Base-by-base conservation (phyloP, 768 basidiomycete species). In the Boletus pseudopeckii region DNA sequence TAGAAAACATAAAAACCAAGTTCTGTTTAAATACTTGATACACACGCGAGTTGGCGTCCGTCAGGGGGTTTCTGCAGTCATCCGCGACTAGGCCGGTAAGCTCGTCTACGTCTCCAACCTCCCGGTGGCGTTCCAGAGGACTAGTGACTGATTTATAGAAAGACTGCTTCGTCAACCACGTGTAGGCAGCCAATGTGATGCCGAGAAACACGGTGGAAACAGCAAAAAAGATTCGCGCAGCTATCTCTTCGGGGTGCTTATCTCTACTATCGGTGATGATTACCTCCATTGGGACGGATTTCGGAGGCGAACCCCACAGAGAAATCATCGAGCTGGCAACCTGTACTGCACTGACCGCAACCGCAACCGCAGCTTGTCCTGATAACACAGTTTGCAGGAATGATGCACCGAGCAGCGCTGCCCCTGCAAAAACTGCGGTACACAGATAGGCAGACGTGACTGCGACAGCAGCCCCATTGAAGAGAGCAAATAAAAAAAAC, bases 311-410 rank as follows among this genome's bases (percentile, higher is more conserved):
- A 13, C 75, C 73, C 74, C 74, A 76, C 15, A 88, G 72, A 9
- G 86, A 86, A 2, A 80, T 72, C 1, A 76, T 68, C 9, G 86
- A 79, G 54, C 89, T 84, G 33, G 84, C 56, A 8, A 92, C 78
- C 62, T 94, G 91, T 0, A 92, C 84, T 1, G 76, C 73, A 48
- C 90, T 91, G 56, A 94, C 84, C 1, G 82, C 84, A 13, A 95
- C 89, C 0, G 85, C 93, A 2, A 93, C 82, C 0, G 88, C 90
- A 1, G 88, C 92, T 70, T 94, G 90, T 11, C 91, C 92, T 3
- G 90, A 83, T 77, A 94, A 81, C 66, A 89, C 75, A 24, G 82
- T 75, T 66, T 93, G 88, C 48, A 94, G 79, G 13, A 84, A 84
- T 7, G 77, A 68, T 2, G 83, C 79, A 0, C 92, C 93, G 59